Percentiles rank a stretch among this genome's conserved stretches.
phyloP scores from a whole-genome alignment of 2,329 filamentous ascomycete genomes.

The Hymenoscyphus fructigenus region DNA sequence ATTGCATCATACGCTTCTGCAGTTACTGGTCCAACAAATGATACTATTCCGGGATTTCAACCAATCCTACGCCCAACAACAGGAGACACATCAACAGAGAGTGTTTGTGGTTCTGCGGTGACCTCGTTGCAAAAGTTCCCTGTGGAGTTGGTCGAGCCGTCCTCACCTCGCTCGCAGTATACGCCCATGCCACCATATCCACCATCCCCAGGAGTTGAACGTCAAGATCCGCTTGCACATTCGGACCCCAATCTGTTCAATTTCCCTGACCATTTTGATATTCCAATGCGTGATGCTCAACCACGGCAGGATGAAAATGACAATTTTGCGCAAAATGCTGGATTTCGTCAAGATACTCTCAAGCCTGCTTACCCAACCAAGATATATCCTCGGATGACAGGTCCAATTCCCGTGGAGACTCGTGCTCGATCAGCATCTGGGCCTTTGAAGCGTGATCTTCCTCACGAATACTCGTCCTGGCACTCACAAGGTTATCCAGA shows the following conservation, averaged over 20 bases:
- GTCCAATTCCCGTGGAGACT: conserved; percentile 26
- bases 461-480: conserved; percentile 21
- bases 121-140: conserved; percentile 26
- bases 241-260: conserved; percentile 12
- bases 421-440: conserved; percentile 6
- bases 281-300: conserved; percentile 2
- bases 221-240: conserved; percentile 14
- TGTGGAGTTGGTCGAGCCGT: conserved; percentile 4
- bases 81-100: conserved; percentile 17
- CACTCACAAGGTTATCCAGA: conserved; percentile 23
- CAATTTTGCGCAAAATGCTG: background rate
- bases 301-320: background rate
- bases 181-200: conserved; percentile 23
- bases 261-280: background rate
- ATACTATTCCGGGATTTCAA: conserved; percentile 21
- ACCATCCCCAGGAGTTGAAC: conserved; percentile 15
- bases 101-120: conserved; percentile 22
- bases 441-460: conserved; percentile 15
- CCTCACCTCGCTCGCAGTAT: conserved; percentile 6
- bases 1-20: conserved; percentile 37
- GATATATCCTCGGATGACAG: conserved; percentile 28
- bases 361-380: conserved; percentile 15
- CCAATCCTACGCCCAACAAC: conserved; percentile 13
- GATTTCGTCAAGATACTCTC: background rate
- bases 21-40: conserved; percentile 25